Conservation (phyloP, 352 stramenopile genomes). For the Thraustotheca clavata region DNA sequence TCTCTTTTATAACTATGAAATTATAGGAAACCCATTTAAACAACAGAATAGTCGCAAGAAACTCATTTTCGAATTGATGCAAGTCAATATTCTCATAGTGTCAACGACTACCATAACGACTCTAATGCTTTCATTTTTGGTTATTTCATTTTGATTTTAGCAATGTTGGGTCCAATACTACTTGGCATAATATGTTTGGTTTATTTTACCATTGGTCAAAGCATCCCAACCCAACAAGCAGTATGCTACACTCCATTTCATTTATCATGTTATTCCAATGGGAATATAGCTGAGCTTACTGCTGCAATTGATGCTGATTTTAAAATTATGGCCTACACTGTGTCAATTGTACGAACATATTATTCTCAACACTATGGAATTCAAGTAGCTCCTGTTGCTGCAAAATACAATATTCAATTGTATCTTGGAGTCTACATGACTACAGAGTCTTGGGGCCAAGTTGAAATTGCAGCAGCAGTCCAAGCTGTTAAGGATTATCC, state of each 20-base stretch:
- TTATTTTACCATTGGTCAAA: no score
- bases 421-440: slow-evolving; percentile 77
- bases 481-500: slow-evolving; percentile 40
- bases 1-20: no score
- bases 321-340: slow-evolving; percentile 45
- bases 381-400: slow-evolving; percentile 32
- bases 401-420: slow-evolving; percentile 40
- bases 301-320: slow-evolving; percentile 60
- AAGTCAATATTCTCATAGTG: no score
- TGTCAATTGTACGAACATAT: slow-evolving; percentile 58
- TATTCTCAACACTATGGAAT: slow-evolving; percentile 64
- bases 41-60: no score
- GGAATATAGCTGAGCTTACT: slow-evolving; percentile 29
- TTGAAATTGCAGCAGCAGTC: slow-evolving; percentile 40
- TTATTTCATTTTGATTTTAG: no score
- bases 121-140: no score
- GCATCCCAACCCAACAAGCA: slow-evolving; percentile 7
- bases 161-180: no score
- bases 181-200: no score
- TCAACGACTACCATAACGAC: no score
- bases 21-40: no score
- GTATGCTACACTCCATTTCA: slow-evolving; percentile 76
- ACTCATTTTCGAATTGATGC: no score
- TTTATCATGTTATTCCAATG: slow-evolving; percentile 36
- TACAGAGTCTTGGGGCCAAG: slow-evolving; percentile 44